Conservation (phyloP, 345 rosid species). For the Laguncularia racemosa region DNA sequence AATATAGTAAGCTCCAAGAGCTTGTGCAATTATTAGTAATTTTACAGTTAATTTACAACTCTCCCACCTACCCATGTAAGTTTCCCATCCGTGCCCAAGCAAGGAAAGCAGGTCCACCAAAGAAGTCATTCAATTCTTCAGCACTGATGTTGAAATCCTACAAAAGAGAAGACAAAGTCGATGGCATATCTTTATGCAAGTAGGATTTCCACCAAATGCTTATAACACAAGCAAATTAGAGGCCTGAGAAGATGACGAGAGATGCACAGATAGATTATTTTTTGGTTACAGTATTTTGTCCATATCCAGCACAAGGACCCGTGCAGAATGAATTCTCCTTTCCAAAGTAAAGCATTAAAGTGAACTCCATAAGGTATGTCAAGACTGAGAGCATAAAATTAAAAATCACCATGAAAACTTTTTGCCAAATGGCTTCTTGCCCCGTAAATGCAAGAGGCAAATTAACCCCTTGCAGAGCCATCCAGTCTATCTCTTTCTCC, state of each 20-base stretch:
- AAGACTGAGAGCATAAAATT: neutral
- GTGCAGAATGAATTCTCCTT: no score
- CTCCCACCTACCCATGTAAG: slow-evolving; percentile 59
- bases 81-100: slow-evolving; percentile 99
- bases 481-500: slow-evolving; percentile 98
- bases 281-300: no score
- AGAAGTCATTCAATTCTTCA: slow-evolving; percentile 69
- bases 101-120: slow-evolving; percentile 97
- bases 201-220: no score
- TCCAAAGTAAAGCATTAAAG: neutral
- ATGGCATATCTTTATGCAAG: neutral
- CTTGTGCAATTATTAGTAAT: no score
- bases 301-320: no score
- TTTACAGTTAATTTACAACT: neutral
- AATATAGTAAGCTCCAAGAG: no score
- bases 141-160: slow-evolving; percentile 67
- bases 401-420: slow-evolving; percentile 68
- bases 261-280: no score
- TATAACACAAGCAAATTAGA: no score
- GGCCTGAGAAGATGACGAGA: no score
- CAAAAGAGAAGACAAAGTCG: slow-evolving; percentile 11
- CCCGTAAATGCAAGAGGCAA: slow-evolving; percentile 93
- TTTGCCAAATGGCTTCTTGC: slow-evolving; percentile 91
- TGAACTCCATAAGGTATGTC: neutral
- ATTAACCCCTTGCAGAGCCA: slow-evolving; percentile 96